Conservation (phyloP, 257 asterid species). For the Voacanga thouarsii region DNA sequence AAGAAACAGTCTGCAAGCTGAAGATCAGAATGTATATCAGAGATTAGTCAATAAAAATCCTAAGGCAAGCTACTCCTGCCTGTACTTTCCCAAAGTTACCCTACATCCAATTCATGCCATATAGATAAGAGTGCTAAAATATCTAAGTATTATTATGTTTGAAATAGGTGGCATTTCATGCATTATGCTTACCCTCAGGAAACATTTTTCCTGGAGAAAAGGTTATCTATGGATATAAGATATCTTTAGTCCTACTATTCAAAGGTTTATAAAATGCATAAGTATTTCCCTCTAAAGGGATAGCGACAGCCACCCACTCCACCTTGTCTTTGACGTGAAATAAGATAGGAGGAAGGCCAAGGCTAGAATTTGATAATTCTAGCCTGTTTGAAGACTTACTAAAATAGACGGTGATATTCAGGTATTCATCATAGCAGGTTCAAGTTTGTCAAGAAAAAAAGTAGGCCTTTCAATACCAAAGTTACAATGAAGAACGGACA, state of each 20-base stretch:
- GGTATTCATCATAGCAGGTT: not conserved
- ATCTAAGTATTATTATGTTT: not conserved
- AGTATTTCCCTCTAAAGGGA: not conserved
- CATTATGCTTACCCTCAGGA: not conserved
- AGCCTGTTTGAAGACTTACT: not conserved
- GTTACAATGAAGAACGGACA: too few relatives aligned
- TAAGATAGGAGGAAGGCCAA: not conserved
- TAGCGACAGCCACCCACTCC: not conserved
- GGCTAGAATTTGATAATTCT: not conserved
- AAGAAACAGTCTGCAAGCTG: not conserved
- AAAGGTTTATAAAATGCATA: not conserved
- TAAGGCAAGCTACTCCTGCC: not conserved
- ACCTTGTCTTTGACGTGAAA: not conserved
- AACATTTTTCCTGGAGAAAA: not conserved
- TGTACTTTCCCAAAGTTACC: not conserved
- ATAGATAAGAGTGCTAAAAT: not conserved
- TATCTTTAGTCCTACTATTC: not conserved
- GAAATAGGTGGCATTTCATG: too few relatives aligned
- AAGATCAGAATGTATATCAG: not conserved
- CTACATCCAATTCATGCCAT: not conserved
- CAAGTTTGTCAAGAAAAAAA: not conserved
- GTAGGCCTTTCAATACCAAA: too few relatives aligned
- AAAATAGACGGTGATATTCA: not conserved
- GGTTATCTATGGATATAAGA: not conserved
- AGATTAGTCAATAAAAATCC: not conserved